Base-by-base conservation (phyloP, 768 basidiomycete genomes). In the Rhodotorula kratochvilovae region DNA sequence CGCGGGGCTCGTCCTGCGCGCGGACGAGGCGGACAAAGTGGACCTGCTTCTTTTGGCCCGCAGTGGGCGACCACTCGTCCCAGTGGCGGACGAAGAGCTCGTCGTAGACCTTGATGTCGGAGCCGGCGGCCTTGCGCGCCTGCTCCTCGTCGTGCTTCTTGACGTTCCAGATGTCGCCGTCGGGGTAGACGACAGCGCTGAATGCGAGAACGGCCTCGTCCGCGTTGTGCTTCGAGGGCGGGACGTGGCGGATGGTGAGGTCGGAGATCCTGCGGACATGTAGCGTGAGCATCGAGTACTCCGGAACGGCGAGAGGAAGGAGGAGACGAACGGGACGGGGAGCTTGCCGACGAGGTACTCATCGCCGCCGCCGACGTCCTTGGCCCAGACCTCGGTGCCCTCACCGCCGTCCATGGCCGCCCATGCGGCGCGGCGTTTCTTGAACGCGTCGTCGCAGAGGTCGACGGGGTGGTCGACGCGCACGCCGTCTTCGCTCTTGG, bases 181-280 rank as follows among this genome's bases (percentile, higher is more conserved):
- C 90, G 4, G 85, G 81, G 78, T 90, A 89, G 10, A 95, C 91
- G 64, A 86, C 84, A 45, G 90, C 91, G 0, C 91, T 90, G 82
- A 99, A 97, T 12, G 91, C 87, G 48, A 99, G 85, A 57, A 84
- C 76, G 25, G 86, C 86, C 8, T 85, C 82, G n/a, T 84, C 84
- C 78, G n/a, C 48, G 2, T 55, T 50, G 15, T 61, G 36, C 33
- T 35, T 10, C 12, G 86, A 17, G 29, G 23, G 4, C 2, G 66
- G 19, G 67, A 54, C 53, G 57, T 42, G 70, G 16, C 46, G 63
- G 54, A 63, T 48, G 61, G 66, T 36, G 8, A 75, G 56, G 61
- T 77, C 57, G 27, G 67, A 56, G 57, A 73, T 71, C 12, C 76
- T 76, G 64, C 36, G 19, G 10, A 12, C 19, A 13, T 29, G 23